Base-by-base conservation (phyloP, 2,329 filamentous ascomycete species). In the Ascomycota sp. region DNA sequence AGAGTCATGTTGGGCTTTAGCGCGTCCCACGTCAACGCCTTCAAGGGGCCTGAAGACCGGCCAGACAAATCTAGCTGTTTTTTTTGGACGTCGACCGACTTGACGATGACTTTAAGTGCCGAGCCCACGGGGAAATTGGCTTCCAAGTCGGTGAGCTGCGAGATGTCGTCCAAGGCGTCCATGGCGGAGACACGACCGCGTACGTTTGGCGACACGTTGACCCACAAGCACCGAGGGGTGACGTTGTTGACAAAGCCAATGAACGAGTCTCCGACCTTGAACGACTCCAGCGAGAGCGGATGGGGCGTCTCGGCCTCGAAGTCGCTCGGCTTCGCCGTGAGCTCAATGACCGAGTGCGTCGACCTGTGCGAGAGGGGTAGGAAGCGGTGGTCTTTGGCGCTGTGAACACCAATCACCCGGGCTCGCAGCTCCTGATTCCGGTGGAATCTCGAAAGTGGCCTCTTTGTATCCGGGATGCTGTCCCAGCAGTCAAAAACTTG, bases 231-330 rank as follows among this genome's bases (percentile, higher is more conserved):
- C 38, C 80, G 73, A 20, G 79, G 65, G 15, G 68, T 68, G 36
- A 86, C 63, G 45, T 94, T 95, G 61, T 95, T 98, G 46, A 98
- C 70, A 45, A 86, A 95, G 1, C 77, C 85, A 30, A 91, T 52
- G 51, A 79, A 72, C 2, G 65, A 68, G 12, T 76, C 74, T 12
- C 77, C 83, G 30, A 69, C 57, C 41, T 75, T 62, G 36, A 98
- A 56, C 35, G 79, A 69, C 19, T 80, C 72, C 21, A 94, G 57
- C 7, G 71, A 70, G 27, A 93, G 57, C 1, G 74, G 56, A 22
- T 56, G 42, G 0, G 52, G 40, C 6, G 47, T 37, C 8, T 52
- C 50, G 13, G 46, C 47, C 31, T 72, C 61, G 25, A 74, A 50
- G 34, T 77, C 66, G 33, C 68, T 76, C 22, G 69, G 65, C 53